These are phyloP conservation scores for Pleoardoris graminearum DNA, from an alignment of 2,329 filamentous ascomycete genomes.

Conservation along the genomic window DNA sequence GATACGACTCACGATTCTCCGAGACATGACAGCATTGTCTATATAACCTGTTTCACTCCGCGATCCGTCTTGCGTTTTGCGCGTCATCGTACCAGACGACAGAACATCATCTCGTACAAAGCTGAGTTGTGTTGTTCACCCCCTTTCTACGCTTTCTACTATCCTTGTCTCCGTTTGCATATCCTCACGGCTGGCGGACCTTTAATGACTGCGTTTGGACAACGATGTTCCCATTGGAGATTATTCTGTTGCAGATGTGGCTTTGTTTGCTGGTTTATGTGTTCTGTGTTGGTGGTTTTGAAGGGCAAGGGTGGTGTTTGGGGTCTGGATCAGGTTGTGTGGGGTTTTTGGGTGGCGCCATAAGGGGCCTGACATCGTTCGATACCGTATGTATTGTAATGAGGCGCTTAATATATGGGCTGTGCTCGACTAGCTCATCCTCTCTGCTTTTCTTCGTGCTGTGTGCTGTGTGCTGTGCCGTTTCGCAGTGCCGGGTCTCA, in stretches of 20 bases:
- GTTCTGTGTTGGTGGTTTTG: background rate
- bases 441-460: background rate
- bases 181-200: background rate
- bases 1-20: conserved; percentile 11
- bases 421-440: background rate
- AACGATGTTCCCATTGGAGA: background rate
- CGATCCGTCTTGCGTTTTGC: conserved; percentile 5
- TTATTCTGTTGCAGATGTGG: background rate
- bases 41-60: background rate
- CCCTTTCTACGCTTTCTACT: background rate
- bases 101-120: background rate
- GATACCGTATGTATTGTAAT: conserved; percentile 20
- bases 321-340: no score
- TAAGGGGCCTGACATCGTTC: background rate
- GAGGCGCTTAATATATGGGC: conserved; percentile 14
- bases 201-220: conserved; percentile 3
- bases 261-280: background rate
- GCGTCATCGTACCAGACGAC: background rate
- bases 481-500: no score
- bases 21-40: conserved; percentile 1
- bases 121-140: background rate
- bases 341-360: background rate
- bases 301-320: background rate
- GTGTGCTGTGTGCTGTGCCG: no score
- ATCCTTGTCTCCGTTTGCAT: background rate